A percentile compares a stretch with the other conserved stretches of the same genome.
These are phyloP conservation scores for Colletotrichum lentis DNA, from an alignment of 2,329 filamentous ascomycete species.

Conservation along the genomic window DNA sequence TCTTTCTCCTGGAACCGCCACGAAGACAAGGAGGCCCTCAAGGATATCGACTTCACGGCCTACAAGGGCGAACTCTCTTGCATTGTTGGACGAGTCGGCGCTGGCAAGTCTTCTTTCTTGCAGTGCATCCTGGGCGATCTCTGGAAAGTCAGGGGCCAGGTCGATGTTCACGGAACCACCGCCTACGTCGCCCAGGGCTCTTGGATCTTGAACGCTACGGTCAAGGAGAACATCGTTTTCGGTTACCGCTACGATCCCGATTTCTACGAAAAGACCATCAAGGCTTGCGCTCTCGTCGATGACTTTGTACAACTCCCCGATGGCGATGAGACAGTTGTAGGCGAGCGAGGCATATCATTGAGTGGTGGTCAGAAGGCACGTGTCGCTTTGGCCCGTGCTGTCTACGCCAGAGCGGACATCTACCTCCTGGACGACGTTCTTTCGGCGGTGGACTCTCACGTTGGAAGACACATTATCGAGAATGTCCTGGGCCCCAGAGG, in stretches of 20 bases:
- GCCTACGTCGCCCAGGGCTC: conserved; percentile 93
- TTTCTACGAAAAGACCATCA: conserved; percentile 93
- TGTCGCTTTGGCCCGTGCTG: conserved; percentile 88
- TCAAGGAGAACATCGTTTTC: conserved; percentile 97
- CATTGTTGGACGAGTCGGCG: conserved; percentile 91
- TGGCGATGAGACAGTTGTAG: conserved; percentile 95
- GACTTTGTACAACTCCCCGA: conserved; percentile 94
- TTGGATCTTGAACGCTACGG: conserved; percentile 98
- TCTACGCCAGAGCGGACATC: conserved; percentile 95
- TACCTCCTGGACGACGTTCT: conserved; percentile 94
- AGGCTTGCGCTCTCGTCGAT: conserved; percentile 88
- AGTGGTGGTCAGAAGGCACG: conserved; percentile 97
- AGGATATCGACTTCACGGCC: conserved; percentile 86
- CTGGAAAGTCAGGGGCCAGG: conserved; percentile 86
- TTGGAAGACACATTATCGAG: conserved; percentile 93
- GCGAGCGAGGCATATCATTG: conserved; percentile 93
- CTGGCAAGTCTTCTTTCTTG: conserved; percentile 92
- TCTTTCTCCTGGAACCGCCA: conserved; percentile 96
- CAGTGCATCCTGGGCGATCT: conserved; percentile 89
- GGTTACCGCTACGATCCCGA: conserved; percentile 91
- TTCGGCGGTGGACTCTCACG: conserved; percentile 97
- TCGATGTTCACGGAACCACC: conserved; percentile 80
- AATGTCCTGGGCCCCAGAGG: conserved; percentile 89
- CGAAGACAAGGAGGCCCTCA: conserved; percentile 73
- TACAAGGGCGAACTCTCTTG: conserved; percentile 94